Percentiles rank a stretch among this genome's conserved stretches.
Evolutionary conservation across 306 rosid genomes (phyloP).

Genomic region (Inga leiocalycina): DNA sequence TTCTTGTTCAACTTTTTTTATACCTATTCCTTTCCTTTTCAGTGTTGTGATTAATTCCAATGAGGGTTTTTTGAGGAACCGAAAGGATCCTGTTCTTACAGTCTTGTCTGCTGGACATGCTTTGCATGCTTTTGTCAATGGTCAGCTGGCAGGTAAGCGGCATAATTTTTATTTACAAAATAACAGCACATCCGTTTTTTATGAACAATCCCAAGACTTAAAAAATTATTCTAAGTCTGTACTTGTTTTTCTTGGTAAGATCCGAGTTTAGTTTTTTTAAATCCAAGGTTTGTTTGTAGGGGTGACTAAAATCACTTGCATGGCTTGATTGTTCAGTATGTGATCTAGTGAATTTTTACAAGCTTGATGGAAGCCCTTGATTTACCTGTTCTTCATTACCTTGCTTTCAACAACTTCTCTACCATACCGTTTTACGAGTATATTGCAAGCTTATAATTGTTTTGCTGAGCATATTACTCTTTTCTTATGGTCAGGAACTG

Average conservation of each 20-base stretch:
- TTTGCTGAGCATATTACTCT: slow-evolving; percentile 19
- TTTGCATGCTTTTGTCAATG: slow-evolving; percentile 85
- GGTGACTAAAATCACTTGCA: background rate
- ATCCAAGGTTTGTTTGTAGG: background rate
- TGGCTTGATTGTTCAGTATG: slow-evolving; percentile 20
- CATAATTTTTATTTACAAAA: slow-evolving; percentile 8
- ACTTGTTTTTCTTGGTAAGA: background rate
- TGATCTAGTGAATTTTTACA: slow-evolving; percentile 15
- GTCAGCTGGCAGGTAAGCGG: slow-evolving; percentile 76
- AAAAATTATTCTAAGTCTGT: slow-evolving; percentile 13
- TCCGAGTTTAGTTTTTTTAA: background rate
- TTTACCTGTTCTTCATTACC: slow-evolving; percentile 23
- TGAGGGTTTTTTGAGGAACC: slow-evolving; percentile 70
- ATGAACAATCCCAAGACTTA: background rate
- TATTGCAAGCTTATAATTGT: slow-evolving; percentile 19
- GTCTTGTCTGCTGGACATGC: slow-evolving; percentile 97
- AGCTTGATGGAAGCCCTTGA: background rate
- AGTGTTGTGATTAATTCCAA: slow-evolving; percentile 73
- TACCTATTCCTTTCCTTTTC: slow-evolving; percentile 27
- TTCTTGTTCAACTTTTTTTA: slow-evolving; percentile 24
- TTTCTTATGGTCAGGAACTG: slow-evolving; percentile 66
- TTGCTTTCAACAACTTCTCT: slow-evolving; percentile 2
- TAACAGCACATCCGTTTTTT: background rate
- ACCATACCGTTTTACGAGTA: background rate
- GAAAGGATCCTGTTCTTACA: slow-evolving; percentile 71